A percentile compares a stretch with the other conserved stretches of the same genome.
These are phyloP conservation scores for Cercophora newfieldiana DNA, from an alignment of 495 filamentous ascomycete genomes.

Conservation along the genomic window DNA sequence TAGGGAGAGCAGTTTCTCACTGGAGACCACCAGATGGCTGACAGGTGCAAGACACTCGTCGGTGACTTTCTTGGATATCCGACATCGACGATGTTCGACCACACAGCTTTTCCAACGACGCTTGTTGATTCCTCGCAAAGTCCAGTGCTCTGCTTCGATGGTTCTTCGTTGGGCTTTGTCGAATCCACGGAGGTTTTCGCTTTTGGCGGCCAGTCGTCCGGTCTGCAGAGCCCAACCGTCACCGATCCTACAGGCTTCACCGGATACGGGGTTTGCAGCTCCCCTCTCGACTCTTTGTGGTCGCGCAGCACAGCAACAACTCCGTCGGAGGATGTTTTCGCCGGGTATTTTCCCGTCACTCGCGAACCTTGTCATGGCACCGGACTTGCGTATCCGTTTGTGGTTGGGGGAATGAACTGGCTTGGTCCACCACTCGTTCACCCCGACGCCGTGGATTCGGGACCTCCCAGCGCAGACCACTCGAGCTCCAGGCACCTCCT, in stretches of 20 bases:
- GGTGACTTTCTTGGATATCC: background rate
- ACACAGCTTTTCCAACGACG: background rate
- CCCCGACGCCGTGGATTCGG: background rate
- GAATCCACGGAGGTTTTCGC: background rate
- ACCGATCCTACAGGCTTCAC: background rate
- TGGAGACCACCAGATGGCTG: background rate
- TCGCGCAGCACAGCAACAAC: slow-evolving; percentile 4
- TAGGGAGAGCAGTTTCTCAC: background rate
- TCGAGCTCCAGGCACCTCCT: background rate
- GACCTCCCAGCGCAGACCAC: background rate
- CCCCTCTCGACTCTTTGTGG: background rate
- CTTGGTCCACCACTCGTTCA: background rate
- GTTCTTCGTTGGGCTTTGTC: background rate
- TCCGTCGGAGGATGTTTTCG: background rate
- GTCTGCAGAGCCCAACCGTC: background rate
- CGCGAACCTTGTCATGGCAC: background rate
- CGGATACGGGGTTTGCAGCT: background rate
- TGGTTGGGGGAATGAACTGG: background rate
- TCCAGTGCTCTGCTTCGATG: background rate
- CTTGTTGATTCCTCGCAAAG: background rate
- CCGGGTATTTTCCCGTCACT: background rate
- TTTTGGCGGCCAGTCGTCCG: background rate
- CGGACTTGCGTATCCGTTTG: background rate
- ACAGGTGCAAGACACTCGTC: background rate
- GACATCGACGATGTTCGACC: background rate